Evolutionary conservation across 805 yeast genomes (phyloP).

Genomic region (Pichia rugopelliculosa): DNA sequence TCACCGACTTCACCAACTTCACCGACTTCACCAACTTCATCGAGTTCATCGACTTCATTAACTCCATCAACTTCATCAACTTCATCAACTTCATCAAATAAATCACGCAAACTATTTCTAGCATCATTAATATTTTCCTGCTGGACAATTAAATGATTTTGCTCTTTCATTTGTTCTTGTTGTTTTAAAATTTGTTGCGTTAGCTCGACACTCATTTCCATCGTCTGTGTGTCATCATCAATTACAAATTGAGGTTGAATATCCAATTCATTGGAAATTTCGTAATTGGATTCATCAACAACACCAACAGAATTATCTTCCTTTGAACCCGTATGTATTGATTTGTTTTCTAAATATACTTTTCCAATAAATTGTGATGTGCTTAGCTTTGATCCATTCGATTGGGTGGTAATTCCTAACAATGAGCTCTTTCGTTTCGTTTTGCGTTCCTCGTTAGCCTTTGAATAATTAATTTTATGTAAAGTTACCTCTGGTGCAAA

Average conservation of each 20-base stretch:
- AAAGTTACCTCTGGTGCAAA: slow-evolving; percentile 72
- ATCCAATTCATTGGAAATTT: slow-evolving; percentile 2
- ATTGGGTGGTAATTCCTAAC: background rate
- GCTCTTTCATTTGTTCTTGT: slow-evolving; percentile 7
- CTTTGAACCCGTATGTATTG: background rate
- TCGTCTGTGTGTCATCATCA: slow-evolving; percentile 24
- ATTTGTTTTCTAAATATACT: background rate
- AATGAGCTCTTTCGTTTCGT: slow-evolving; percentile 9
- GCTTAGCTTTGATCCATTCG: background rate
- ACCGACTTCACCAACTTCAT: too few species aligned
- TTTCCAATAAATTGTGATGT: slow-evolving; percentile 5
- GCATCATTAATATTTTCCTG: background rate
- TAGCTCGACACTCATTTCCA: slow-evolving; percentile 23
- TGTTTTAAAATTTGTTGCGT: slow-evolving; percentile 19
- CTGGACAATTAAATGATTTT: background rate
- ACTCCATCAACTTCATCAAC: too few species aligned
- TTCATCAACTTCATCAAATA: slow-evolving; percentile 11
- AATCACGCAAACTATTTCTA: slow-evolving; percentile 6
- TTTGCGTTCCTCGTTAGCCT: slow-evolving; percentile 7
- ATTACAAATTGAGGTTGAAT: slow-evolving; percentile 5
- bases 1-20: too few species aligned
- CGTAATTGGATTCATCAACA: background rate
- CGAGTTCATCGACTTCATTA: too few species aligned
- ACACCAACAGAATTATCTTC: background rate
- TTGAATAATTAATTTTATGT: slow-evolving; percentile 33